phyloP scores from a whole-genome alignment of 805 yeast species.

The Schwanniomyces polymorphus region DNA sequence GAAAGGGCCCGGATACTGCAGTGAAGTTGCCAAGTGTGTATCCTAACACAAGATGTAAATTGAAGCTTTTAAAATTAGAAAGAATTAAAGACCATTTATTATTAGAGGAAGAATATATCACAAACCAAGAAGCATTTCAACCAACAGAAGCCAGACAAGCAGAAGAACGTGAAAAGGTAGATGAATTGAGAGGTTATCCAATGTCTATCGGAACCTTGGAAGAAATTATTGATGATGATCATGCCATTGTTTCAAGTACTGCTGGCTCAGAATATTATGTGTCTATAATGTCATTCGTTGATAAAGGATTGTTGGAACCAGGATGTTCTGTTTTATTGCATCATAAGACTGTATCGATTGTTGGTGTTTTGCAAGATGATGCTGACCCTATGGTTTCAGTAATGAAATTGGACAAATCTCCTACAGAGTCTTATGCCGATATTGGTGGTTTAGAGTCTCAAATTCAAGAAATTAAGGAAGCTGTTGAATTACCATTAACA shows the following conservation, averaged over 20 bases:
- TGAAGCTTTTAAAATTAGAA: slow-evolving; percentile 88
- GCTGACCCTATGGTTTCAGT: slow-evolving; percentile 97
- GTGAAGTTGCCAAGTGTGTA: slow-evolving; percentile 81
- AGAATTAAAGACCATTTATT: slow-evolving; percentile 94
- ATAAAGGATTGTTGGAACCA: slow-evolving; percentile 92
- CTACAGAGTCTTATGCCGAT: slow-evolving; percentile 94
- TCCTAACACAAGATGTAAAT: slow-evolving; percentile 92
- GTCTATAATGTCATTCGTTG: slow-evolving; percentile 92
- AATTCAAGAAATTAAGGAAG: slow-evolving; percentile 96
- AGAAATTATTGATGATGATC: slow-evolving; percentile 97
- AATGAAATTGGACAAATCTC: slow-evolving; percentile 97
- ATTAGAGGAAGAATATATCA: slow-evolving; percentile 93
- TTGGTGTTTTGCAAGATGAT: slow-evolving; percentile 98
- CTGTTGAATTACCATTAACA: slow-evolving; percentile 92
- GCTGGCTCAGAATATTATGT: slow-evolving; percentile 98
- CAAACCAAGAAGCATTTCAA: slow-evolving; percentile 90
- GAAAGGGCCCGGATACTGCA: slow-evolving; percentile 88
- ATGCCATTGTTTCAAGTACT: slow-evolving; percentile 93
- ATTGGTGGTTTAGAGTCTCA: slow-evolving; percentile 95
- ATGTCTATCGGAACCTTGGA: slow-evolving; percentile 95
- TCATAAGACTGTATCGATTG: slow-evolving; percentile 92
- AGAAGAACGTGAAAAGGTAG: slow-evolving; percentile 93
- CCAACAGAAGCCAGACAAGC: slow-evolving; percentile 97
- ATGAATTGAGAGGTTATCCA: slow-evolving; percentile 94
- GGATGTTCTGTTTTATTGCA: slow-evolving; percentile 95